phyloP scores from a whole-genome alignment of 768 basidiomycete species.

The Pholiota microspora region DNA sequence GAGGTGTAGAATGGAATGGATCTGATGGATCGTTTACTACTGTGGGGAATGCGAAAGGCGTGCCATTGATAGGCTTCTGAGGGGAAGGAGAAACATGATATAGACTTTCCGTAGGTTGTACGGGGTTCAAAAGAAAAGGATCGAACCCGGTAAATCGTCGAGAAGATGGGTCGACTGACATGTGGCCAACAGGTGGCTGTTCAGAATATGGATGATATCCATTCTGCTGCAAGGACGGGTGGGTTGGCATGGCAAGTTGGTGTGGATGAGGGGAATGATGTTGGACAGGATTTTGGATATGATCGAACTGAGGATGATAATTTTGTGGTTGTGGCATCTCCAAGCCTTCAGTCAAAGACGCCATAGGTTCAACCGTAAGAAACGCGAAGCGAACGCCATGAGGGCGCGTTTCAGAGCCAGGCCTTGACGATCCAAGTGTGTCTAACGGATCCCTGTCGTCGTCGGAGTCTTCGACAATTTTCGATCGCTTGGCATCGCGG shows the following conservation, averaged over 20 bases:
- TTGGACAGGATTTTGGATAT: neutral
- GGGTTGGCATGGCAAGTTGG: constrained; percentile 8
- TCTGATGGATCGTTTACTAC: constrained; percentile 14
- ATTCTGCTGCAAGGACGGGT: neutral
- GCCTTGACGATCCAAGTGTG: constrained; percentile 32
- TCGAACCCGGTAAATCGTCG: constrained; percentile 46
- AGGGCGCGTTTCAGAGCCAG: constrained; percentile 26
- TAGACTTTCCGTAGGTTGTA: constrained; percentile 27
- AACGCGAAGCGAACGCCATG: constrained; percentile 53
- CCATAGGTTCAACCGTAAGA: constrained; percentile 24
- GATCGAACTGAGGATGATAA: neutral
- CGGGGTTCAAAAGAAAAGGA: constrained; percentile 52
- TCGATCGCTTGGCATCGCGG: constrained; percentile 58
- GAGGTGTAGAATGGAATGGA: constrained; percentile 14
- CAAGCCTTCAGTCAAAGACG: constrained; percentile 11
- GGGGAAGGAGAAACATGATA: constrained; percentile 1
- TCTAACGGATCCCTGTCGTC: constrained; percentile 52
- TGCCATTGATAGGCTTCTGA: constrained; percentile 7
- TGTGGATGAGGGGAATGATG: constrained; percentile 3
- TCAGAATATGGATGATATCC: constrained; percentile 1
- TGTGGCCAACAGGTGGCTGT: constrained; percentile 22
- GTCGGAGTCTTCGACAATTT: constrained; percentile 42
- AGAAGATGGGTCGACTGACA: constrained; percentile 36
- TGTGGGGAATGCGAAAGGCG: constrained; percentile 10
- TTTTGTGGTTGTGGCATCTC: constrained; percentile 3